Conservation (phyloP, 805 yeast species). For the Nakazawaea populi region DNA sequence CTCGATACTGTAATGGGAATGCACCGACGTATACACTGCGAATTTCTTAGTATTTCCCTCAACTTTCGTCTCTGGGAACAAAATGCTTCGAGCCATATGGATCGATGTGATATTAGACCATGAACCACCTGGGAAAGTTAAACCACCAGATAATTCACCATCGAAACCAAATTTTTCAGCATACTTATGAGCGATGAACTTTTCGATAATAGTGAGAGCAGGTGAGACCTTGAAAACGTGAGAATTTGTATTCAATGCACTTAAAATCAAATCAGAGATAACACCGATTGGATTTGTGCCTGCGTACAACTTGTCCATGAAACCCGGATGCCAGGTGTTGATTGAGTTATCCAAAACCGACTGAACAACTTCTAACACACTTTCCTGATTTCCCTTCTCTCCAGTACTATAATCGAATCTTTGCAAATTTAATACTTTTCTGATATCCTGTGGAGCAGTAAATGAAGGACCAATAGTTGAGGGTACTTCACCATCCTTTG, state of each 20-base stretch:
- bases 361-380: conserved; percentile 46
- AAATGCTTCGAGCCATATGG: conserved; percentile 65
- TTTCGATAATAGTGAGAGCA: conserved; percentile 68
- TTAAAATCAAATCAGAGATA: conserved; percentile 61
- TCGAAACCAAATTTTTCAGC: conserved; percentile 60
- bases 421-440: conserved; percentile 27
- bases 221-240: conserved; percentile 87
- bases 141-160: conserved; percentile 61
- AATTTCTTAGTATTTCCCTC: conserved; percentile 55
- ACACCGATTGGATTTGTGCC: conserved; percentile 84
- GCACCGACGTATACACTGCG: conserved; percentile 66
- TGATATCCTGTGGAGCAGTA: conserved; percentile 42
- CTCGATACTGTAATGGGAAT: conserved; percentile 75
- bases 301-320: conserved; percentile 78
- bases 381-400: conserved; percentile 26
- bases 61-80: conserved; percentile 63
- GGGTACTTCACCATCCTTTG: conserved; percentile 13
- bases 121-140: conserved; percentile 84
- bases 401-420: conserved; percentile 22
- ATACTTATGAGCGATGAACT: conserved; percentile 58
- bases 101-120: conserved; percentile 79
- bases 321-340: conserved; percentile 85
- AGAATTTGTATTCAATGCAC: conserved; percentile 73
- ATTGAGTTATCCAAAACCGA: conserved; percentile 59
- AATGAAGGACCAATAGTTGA: conserved; percentile 44